A percentile compares a stretch with the other conserved stretches of the same genome.
These are phyloP conservation scores for Verticillium alfalfae DNA, from an alignment of 2,329 filamentous ascomycete species.

Conservation along the genomic window DNA sequence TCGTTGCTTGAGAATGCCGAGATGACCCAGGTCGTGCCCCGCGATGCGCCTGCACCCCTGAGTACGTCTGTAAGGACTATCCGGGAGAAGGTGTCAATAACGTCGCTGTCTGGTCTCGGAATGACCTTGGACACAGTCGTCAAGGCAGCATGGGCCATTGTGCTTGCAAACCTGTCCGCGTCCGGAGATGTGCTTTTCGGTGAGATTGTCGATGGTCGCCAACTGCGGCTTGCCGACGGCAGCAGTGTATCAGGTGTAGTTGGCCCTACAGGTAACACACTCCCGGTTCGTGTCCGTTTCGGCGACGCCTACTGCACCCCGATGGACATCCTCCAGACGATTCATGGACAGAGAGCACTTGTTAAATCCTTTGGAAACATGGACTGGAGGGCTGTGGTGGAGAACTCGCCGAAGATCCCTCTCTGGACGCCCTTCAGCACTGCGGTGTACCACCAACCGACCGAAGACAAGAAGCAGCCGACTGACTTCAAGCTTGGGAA, in stretches of 20 bases:
- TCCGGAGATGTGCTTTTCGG: constrained; percentile 51
- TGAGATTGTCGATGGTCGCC: constrained; percentile 43
- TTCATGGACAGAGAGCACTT: constrained; percentile 43
- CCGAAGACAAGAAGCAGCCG: constrained; percentile 30
- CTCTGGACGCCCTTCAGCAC: constrained; percentile 49
- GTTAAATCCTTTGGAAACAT: constrained; percentile 45
- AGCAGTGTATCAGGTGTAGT: constrained; percentile 52
- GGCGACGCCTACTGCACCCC: constrained; percentile 37
- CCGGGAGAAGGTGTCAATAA: constrained; percentile 31
- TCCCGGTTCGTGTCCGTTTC: constrained; percentile 43
- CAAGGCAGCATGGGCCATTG: constrained; percentile 53
- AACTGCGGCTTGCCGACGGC: constrained; percentile 30
- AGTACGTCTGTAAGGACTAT: constrained; percentile 32
- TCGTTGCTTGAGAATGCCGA: constrained; percentile 35
- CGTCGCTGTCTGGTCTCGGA: constrained; percentile 33
- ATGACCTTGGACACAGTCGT: constrained; percentile 47
- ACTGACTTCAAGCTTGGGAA: constrained; percentile 37
- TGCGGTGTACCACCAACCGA: constrained; percentile 44
- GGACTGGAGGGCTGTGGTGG: constrained; percentile 44
- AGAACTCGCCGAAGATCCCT: constrained; percentile 48
- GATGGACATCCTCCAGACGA: constrained; percentile 39
- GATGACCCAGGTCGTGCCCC: constrained; percentile 40
- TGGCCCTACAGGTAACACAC: constrained; percentile 39
- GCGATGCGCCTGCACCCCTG: constrained; percentile 31
- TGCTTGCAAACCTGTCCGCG: constrained; percentile 43